Base-by-base conservation (phyloP, 495 filamentous ascomycete genomes). In the Glonium stellatum region DNA sequence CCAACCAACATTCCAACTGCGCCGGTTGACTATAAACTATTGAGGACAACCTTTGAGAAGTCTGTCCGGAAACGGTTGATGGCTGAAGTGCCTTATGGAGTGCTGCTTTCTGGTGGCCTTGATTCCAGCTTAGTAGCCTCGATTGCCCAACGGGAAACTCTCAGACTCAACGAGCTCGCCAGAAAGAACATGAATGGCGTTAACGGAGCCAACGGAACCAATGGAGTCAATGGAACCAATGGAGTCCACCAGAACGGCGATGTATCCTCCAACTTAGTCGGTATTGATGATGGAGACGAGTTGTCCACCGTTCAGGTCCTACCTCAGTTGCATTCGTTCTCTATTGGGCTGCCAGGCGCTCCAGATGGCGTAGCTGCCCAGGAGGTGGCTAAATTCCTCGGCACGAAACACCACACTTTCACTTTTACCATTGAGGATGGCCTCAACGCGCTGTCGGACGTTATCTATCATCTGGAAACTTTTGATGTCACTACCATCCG, bases 401-500 rank as follows among this genome's bases (percentile, higher is more conserved):
- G 93, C 64, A 98, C 93, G 46, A 93, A 90, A 78, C 93, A 98
- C 74, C 90, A 98, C 76, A 86, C 88, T 68, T 95, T 97, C 83
- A 96, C 89, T 61, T 98, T 98, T 79, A 97, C 92, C 55, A 84
- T 97, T 57, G 86, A 98, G 73, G 93, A 98, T 66, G 93, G 93
- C 50, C 84, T 98, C 63, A 88, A 98, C 77, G 95, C 93, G 46
- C 82, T 98, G 2, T 89, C 87, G 25, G 93, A 98, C 73, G 93
- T 98, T 67, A 96, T 98, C 68, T 96, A 88, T 76, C 95, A 98
- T 75, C 83, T 98, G 58, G 93, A 98, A 79, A 89, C 89, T 15
- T 98, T 88, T 76, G 93, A 98, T 75, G 95, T 98, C 15, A 98
- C 93, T 57, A 98, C 93, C 15, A 96, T 98, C 72, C 90, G 93